Base-by-base conservation (phyloP, 768 basidiomycete genomes). In the Boletus rufocinnamomeus region DNA sequence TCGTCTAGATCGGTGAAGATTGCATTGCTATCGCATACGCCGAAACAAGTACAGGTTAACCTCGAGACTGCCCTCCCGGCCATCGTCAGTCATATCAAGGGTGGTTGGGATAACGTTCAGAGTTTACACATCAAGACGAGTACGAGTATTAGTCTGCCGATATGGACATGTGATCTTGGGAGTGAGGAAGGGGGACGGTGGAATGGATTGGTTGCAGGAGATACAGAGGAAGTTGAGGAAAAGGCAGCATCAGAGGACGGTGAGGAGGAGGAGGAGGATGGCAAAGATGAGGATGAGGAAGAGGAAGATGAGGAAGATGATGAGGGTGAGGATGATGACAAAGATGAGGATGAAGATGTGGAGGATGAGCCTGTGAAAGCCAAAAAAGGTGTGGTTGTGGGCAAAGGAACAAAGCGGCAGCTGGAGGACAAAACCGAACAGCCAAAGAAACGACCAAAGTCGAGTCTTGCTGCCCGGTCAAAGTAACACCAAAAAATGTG, bases 91-190 rank as follows among this genome's bases (percentile, higher is more conserved):
- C 80, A 80, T 49, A 83, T 98, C 67, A 84, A 85, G 57, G 89
- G 84, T 48, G 86, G 84, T 28, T 98, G 95, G 95, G 87, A 89
- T 53, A 97, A 98, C 72, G 79, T 98, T 52, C 93, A 95, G 67
- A 87, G 84, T 57, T 73, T 99, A 21, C 82, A 92, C 63, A 84
- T 99, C 76, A 98, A 98, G 75, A 96, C 94, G 2, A 91, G 85
- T 63, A 84, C 83, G 13, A 92, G 90, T 52, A 79, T 86, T 35
- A 85, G 88, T 63, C 75, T 99, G n/a, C 97, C 97, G 6, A 86
- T 99, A 68, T 99, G 95, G 93, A 83, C 79, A 23, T 91, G 89
- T 71, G 76, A 80, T 6, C 79, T 97, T n/a, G 85, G 86, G 32
- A 82, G 76, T 23, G 68, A 73, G 17, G 63, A 66, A 30, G 73